These are phyloP conservation scores for Letharia columbiana DNA, from an alignment of 495 filamentous ascomycete genomes.

Conservation along the genomic window DNA sequence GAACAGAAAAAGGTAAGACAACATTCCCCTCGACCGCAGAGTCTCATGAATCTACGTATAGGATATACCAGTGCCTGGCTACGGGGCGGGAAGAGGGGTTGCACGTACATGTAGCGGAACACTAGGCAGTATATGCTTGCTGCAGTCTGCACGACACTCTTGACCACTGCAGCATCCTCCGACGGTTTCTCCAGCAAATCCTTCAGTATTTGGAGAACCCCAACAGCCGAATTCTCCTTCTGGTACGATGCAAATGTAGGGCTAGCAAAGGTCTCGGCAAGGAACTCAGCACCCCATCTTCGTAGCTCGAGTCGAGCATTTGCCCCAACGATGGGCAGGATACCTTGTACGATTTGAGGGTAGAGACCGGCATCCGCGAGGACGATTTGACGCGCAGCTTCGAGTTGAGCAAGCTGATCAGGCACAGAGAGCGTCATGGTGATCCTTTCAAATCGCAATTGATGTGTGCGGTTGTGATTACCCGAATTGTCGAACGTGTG, in stretches of 20 bases:
- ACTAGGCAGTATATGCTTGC: conserved; percentile 87
- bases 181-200: conserved; percentile 62
- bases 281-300: conserved; percentile 93
- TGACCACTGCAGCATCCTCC: conserved; percentile 67
- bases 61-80: conserved; percentile 4
- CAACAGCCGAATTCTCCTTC: conserved; percentile 67
- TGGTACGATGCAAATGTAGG: conserved; percentile 61
- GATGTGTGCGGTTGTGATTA: not conserved
- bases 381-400: conserved; percentile 78
- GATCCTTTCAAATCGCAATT: not conserved
- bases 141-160: conserved; percentile 72
- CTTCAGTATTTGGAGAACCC: conserved; percentile 65
- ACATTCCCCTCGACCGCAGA: not conserved
- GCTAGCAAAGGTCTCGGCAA: conserved; percentile 91
- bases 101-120: conserved; percentile 85
- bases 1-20: conserved; percentile 31
- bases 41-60: conserved; percentile 5
- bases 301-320: conserved; percentile 65
- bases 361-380: conserved; percentile 77
- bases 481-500: not conserved
- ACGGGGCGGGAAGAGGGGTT: conserved; percentile 4
- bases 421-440: conserved; percentile 44
- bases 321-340: conserved; percentile 81
- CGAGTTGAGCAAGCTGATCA: conserved; percentile 75
- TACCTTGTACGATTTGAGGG: conserved; percentile 78